Conservation (phyloP, 257 asterid genomes). For the Knoxia roxburghii region DNA sequence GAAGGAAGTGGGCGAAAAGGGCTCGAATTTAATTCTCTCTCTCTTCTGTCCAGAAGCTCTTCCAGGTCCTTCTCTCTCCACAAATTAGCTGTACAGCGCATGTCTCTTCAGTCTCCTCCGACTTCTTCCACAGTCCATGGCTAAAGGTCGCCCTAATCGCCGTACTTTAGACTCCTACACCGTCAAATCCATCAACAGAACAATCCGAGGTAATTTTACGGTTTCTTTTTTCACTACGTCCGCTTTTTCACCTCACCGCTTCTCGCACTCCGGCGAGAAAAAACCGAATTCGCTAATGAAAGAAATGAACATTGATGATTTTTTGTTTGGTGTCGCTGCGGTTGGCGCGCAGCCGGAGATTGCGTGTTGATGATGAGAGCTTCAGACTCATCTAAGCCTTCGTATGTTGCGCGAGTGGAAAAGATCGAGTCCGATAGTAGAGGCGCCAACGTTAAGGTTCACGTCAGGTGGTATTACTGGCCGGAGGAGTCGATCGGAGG, state of each 20-base stretch:
- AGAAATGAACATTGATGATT: constrained; percentile 2
- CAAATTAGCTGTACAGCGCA: constrained; percentile 8
- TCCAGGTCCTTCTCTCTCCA: constrained; percentile 8
- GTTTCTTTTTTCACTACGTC: neutral
- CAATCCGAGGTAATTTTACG: constrained; percentile 58
- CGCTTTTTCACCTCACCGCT: neutral
- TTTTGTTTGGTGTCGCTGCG: constrained; percentile 11
- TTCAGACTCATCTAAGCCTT: constrained; percentile 67
- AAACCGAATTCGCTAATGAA: neutral
- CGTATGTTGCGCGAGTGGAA: constrained; percentile 86
- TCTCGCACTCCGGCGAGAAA: neutral
- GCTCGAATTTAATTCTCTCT: neutral
- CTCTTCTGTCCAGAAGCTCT: neutral
- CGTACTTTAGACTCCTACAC: constrained; percentile 68
- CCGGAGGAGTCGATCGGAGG: constrained; percentile 98
- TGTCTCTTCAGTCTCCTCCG: constrained; percentile 22
- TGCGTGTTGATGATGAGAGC: constrained; percentile 90
- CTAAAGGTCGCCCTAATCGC: constrained; percentile 55
- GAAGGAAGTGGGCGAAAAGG: neutral
- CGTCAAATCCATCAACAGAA: constrained; percentile 58
- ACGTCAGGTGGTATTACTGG: constrained; percentile 89
- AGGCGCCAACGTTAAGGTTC: constrained; percentile 65
- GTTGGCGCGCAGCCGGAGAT: constrained; percentile 64
- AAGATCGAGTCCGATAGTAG: constrained; percentile 83
- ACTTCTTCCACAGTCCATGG: constrained; percentile 46